Conservation (phyloP, 352 stramenopile species). For the Achlya hypogyna region DNA sequence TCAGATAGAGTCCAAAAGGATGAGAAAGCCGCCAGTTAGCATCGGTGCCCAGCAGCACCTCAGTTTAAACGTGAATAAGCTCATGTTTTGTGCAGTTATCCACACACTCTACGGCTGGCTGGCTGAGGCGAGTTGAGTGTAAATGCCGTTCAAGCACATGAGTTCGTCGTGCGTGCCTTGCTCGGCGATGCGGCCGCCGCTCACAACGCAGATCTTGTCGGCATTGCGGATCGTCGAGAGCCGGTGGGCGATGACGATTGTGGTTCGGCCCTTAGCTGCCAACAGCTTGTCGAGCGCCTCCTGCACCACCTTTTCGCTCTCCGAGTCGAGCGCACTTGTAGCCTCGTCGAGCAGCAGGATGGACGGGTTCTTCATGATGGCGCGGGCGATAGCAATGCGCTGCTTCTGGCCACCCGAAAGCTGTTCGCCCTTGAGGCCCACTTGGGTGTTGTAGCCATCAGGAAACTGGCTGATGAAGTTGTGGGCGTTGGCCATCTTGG, state of each 20-base stretch:
- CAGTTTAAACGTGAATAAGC: too few species aligned
- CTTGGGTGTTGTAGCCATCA: constrained; percentile 31
- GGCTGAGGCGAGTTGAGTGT: constrained; percentile 23
- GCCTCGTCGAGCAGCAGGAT: constrained; percentile 62
- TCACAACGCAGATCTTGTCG: constrained; percentile 91
- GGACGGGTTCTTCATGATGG: constrained; percentile 31
- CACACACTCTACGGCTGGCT: neutral
- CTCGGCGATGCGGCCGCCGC: constrained; percentile 86
- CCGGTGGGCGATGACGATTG: constrained; percentile 91
- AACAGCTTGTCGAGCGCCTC: constrained; percentile 63
- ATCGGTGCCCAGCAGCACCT: too few species aligned
- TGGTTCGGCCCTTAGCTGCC: constrained; percentile 58
- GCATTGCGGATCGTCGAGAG: constrained; percentile 89
- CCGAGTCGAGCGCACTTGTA: constrained; percentile 73
- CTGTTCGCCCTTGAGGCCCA: constrained; percentile 28
- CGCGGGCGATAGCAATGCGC: constrained; percentile 33
- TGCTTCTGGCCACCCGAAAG: constrained; percentile 38
- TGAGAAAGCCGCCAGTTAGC: too few species aligned
- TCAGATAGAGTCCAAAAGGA: neutral
- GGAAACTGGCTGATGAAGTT: constrained; percentile 34
- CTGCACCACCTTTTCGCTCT: constrained; percentile 80
- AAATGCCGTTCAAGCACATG: constrained; percentile 38
- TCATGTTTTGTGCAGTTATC: too few species aligned
- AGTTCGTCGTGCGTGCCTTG: constrained; percentile 89
- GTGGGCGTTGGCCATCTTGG: constrained; percentile 33